A percentile compares a stretch with the other conserved stretches of the same genome.
Conservation (phyloP, 2,329 filamentous ascomycete species). For the Ophiostoma populinum region DNA sequence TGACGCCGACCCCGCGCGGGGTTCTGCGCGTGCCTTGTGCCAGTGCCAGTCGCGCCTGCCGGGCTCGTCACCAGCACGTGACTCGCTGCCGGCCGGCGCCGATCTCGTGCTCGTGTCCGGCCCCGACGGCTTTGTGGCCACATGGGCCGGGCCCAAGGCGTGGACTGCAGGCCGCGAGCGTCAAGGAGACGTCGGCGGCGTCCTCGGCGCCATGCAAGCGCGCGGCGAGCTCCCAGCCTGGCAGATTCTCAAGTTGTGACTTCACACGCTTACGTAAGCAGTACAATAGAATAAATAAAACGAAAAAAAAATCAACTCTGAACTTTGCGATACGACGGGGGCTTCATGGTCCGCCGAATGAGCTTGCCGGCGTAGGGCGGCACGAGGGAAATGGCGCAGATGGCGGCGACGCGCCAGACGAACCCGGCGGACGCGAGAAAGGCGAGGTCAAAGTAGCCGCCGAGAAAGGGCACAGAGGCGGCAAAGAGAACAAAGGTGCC, state of each 20-base stretch:
- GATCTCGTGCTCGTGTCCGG: constrained; percentile 74
- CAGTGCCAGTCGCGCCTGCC: too few species aligned
- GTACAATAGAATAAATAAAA: background rate
- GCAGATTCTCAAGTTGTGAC: constrained; percentile 37
- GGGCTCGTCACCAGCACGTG: too few species aligned
- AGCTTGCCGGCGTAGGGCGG: constrained; percentile 80
- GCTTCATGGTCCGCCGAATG: constrained; percentile 69
- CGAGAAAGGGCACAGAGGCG: constrained; percentile 70
- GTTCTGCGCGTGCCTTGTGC: constrained; percentile 11
- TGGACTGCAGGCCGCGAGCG: constrained; percentile 57
- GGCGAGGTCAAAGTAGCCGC: constrained; percentile 71
- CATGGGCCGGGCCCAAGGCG: constrained; percentile 63
- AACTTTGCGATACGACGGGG: constrained; percentile 90
- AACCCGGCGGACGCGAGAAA: constrained; percentile 73
- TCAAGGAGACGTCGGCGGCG: constrained; percentile 57
- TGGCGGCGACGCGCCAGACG: constrained; percentile 71
- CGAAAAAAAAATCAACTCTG: constrained; percentile 27
- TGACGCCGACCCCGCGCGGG: background rate
- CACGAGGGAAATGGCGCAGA: constrained; percentile 62
- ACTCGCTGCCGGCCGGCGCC: constrained; percentile 18
- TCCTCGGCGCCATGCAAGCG: constrained; percentile 42
- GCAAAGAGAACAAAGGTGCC: constrained; percentile 71
- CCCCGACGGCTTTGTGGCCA: constrained; percentile 72
- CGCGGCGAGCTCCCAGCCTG: constrained; percentile 23
- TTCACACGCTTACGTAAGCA: too few species aligned